Evolutionary conservation across 2,329 filamentous ascomycete species (phyloP).

Genomic region (Cryphonectria carpinicola): DNA sequence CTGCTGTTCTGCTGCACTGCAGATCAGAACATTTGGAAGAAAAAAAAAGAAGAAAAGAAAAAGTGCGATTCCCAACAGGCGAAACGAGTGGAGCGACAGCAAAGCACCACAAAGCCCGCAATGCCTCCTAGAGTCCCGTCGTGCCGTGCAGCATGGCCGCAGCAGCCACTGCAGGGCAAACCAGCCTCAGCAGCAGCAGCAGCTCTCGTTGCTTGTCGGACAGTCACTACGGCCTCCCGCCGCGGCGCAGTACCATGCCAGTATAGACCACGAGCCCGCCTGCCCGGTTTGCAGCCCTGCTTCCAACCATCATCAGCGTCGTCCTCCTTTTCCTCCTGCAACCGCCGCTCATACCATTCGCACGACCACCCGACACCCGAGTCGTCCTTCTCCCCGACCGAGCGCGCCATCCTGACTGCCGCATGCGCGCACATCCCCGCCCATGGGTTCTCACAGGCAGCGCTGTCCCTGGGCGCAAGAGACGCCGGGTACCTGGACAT

Average conservation of each 20-base stretch:
- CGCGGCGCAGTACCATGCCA: constrained; percentile 3
- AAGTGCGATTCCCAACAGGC: background rate
- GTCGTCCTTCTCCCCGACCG: constrained; percentile 66
- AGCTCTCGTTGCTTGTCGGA: background rate
- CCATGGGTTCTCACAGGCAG: constrained; percentile 77
- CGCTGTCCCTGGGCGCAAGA: constrained; percentile 77
- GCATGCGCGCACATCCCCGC: constrained; percentile 77
- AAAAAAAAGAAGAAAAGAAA: background rate
- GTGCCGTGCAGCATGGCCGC: constrained; percentile 15
- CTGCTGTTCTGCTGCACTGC: constrained; percentile 7
- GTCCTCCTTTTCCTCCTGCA: constrained; percentile 16
- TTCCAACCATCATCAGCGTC: constrained; percentile 17
- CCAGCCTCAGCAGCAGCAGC: constrained; percentile 20
- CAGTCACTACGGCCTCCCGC: background rate
- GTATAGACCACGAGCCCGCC: background rate
- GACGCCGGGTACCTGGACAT: constrained; percentile 88
- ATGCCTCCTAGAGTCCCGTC: constrained; percentile 18
- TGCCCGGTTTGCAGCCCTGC: constrained; percentile 1
- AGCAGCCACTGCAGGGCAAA: constrained; percentile 4
- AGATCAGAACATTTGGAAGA: background rate
- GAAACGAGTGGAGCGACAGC: background rate
- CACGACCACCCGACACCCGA: constrained; percentile 67
- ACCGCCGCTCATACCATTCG: constrained; percentile 67
- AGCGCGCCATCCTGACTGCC: constrained; percentile 79
- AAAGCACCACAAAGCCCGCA: constrained; percentile 10